Evolutionary conservation across 108 stramenopile species (phyloP), one percentile per base, ranked within the genome.

Genomic region (Cyclotella choctawhatcheeana): DNA sequence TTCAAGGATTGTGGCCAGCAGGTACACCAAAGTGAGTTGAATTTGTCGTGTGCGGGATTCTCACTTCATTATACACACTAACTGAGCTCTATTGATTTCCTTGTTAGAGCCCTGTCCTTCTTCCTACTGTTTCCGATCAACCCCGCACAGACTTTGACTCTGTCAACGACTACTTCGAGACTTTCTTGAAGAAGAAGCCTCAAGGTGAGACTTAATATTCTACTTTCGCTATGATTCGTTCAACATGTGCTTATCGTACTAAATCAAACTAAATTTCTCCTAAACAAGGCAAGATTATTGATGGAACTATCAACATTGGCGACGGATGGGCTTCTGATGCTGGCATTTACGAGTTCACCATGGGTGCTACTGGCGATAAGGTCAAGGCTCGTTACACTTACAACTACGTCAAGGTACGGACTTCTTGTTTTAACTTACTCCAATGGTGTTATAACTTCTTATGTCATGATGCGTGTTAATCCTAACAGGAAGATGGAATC

Each of bases 301-400:
- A 73, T 22, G 27, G 53, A 2, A 54, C 25, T 5, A 80, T 81
- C 45, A 44, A 61, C 52, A 84, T 80, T 64, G 83, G 83, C 50
- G 58, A 65, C 45, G 70, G 69, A 37, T 86, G 82, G 85, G 61
- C 64, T 30, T 51, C 69, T n/a, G 83, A 84, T 61, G 52, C 30
- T 34, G 83, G 83, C 29, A 77, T 84, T 37, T 84, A 84, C 47
- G 83, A 84, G 60, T 84, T 84, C 64, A 81, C 79, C 45, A 69
- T 84, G 73, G 83, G 83, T 3, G 77, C 50, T 69, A 81, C 54
- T 44, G 83, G 83, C 44, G 58, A 50, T 64, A 74, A 78, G 51
- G 79, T 81, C 3, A 72, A 76, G 40, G 65, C 45, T 52, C 79
- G 84, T n/a, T 84, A 84, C 76, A 54, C 84, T 25, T 84, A 75